Conservation (phyloP, 805 yeast species). For the Metahyphopichia silvanorum region DNA sequence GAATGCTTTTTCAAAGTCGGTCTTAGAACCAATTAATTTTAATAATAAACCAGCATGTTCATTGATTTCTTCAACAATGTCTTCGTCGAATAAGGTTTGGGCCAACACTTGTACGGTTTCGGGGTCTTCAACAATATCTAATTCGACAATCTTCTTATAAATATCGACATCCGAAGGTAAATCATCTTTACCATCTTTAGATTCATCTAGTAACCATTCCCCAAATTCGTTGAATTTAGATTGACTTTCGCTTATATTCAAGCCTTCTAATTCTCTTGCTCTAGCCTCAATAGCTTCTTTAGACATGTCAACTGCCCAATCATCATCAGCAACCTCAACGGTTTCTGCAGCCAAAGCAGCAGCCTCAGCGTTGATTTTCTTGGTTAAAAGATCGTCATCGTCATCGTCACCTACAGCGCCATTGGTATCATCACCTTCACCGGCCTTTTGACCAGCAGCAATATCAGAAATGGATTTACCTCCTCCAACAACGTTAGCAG, state of each 20-base stretch:
- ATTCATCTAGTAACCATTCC: slow-evolving; percentile 69
- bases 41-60: slow-evolving; percentile 80
- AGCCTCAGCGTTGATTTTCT: slow-evolving; percentile 82
- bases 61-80: slow-evolving; percentile 67
- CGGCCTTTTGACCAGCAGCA: slow-evolving; percentile 50
- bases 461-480: slow-evolving; percentile 78
- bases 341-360: slow-evolving; percentile 45
- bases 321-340: slow-evolving; percentile 78
- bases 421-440: slow-evolving; percentile 26
- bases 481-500: slow-evolving; percentile 86
- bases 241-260: slow-evolving; percentile 43
- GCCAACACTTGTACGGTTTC: slow-evolving; percentile 89
- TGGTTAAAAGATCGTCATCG: slow-evolving; percentile 72
- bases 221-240: slow-evolving; percentile 75
- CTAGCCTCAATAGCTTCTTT: slow-evolving; percentile 94
- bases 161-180: slow-evolving; percentile 86
- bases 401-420: slow-evolving; percentile 51
- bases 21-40: slow-evolving; percentile 61
- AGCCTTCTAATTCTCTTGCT: slow-evolving; percentile 80
- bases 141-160: slow-evolving; percentile 81
- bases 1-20: slow-evolving; percentile 79
- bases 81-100: slow-evolving; percentile 80
- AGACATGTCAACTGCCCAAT: slow-evolving; percentile 97
- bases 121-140: slow-evolving; percentile 67
- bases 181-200: slow-evolving; percentile 52